phyloP scores from a whole-genome alignment of 2,329 filamentous ascomycete genomes.

The Hypomyces rosellus region DNA sequence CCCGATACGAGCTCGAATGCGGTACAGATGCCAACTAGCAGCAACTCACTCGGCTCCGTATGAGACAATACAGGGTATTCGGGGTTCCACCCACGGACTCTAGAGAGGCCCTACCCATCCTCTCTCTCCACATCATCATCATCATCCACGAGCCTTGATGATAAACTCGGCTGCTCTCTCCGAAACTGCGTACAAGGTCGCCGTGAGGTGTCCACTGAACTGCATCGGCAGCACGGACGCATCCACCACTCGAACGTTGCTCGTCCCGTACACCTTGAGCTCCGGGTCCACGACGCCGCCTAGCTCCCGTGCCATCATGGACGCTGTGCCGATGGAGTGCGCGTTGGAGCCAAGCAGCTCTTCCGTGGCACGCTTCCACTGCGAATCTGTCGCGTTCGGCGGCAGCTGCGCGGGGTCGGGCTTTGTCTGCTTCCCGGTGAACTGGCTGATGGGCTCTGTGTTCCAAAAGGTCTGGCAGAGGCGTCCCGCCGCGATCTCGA shows the following conservation, averaged over 20 bases:
- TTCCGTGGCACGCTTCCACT: conserved; percentile 13
- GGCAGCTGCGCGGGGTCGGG: conserved; percentile 2
- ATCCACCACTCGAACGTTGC: conserved; percentile 40
- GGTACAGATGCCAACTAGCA: too few species aligned
- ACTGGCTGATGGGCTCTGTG: conserved; percentile 18
- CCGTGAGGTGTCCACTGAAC: conserved; percentile 29
- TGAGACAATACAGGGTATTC: too few species aligned
- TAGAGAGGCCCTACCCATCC: too few species aligned
- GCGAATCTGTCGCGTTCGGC: conserved; percentile 9
- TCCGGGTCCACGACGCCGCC: conserved; percentile 40
- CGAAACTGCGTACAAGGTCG: conserved; percentile 23
- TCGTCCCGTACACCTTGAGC: conserved; percentile 38
- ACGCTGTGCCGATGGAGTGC: conserved; percentile 43
- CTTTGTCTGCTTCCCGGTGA: background rate
- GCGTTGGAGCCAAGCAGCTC: conserved; percentile 24
- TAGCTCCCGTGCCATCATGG: conserved; percentile 39
- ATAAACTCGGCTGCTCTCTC: conserved; percentile 37
- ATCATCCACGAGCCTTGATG: conserved; percentile 13
- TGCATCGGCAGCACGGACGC: conserved; percentile 40
- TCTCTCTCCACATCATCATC: background rate
- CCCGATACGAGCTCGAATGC: too few species aligned
- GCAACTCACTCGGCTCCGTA: too few species aligned
- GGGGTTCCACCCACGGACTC: too few species aligned
- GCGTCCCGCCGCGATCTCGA: conserved; percentile 25
- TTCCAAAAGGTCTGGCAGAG: conserved; percentile 25